A percentile compares a stretch with the other conserved stretches of the same genome.
These are phyloP conservation scores for Quercus variabilis DNA, from an alignment of 306 rosid species.

Conservation along the genomic window DNA sequence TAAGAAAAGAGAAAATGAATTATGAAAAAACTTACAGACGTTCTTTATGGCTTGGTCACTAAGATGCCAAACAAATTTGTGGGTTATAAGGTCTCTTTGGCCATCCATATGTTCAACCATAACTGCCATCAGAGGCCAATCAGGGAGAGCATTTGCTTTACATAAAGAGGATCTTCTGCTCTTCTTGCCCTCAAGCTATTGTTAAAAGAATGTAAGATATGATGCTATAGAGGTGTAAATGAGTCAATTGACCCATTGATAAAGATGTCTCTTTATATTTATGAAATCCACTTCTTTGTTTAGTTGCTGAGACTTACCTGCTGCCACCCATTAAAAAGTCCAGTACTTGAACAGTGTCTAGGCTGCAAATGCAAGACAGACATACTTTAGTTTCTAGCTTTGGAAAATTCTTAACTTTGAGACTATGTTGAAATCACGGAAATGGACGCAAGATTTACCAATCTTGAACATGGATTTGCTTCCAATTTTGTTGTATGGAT, in stretches of 20 bases:
- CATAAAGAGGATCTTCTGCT: conserved; percentile 42
- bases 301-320: conserved; percentile 35
- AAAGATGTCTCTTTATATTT: too few species aligned
- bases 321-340: conserved; percentile 28
- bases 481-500: conserved; percentile 23
- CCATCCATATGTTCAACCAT: conserved; percentile 48
- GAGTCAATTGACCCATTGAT: too few species aligned
- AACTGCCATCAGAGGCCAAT: conserved; percentile 58
- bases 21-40: conserved; percentile 57
- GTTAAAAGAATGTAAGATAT: not conserved
- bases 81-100: conserved; percentile 39
- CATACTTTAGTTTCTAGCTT: not conserved
- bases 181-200: conserved; percentile 34
- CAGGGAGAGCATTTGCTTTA: conserved; percentile 63
- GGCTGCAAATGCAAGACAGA: conserved; percentile 40
- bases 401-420: not conserved
- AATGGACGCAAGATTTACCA: conserved; percentile 20
- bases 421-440: not conserved
- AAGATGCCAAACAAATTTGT: conserved; percentile 51
- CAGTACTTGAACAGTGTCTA: conserved; percentile 48
- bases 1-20: not conserved
- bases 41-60: conserved; percentile 77
- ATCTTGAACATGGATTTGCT: conserved; percentile 22
- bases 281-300: not conserved
- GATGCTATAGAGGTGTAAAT: not conserved